Percentiles rank a stretch among this genome's conserved stretches.
Evolutionary conservation across 345 rosid species (phyloP).

Genomic region (Cardiospermum halicacabum): DNA sequence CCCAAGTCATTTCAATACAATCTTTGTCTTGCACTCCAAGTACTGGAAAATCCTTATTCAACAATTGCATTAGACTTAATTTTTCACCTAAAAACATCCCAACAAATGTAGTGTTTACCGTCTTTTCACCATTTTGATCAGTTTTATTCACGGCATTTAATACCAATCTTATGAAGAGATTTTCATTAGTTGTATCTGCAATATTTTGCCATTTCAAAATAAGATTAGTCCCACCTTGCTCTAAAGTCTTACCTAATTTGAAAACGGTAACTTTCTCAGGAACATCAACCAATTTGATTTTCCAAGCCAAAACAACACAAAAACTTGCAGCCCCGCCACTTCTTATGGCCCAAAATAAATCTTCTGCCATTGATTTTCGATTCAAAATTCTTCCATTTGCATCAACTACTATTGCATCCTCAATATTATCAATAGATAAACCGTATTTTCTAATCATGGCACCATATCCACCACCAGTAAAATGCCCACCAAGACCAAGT

Average conservation of each 20-base stretch:
- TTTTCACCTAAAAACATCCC: constrained; percentile 37
- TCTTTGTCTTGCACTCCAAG: constrained; percentile 28
- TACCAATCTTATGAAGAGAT: constrained; percentile 33
- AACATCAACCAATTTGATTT: constrained; percentile 48
- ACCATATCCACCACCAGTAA: constrained; percentile 68
- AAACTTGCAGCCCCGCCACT: constrained; percentile 77
- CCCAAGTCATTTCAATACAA: constrained; percentile 48
- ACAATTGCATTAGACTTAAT: constrained; percentile 15
- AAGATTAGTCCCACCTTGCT: constrained; percentile 43
- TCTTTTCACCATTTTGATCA: too few species aligned
- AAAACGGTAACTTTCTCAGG: constrained; percentile 54
- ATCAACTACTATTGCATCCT: constrained; percentile 52
- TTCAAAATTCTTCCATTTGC: constrained; percentile 50
- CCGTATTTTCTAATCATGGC: constrained; percentile 63
- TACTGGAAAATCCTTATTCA: constrained; percentile 28
- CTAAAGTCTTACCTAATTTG: constrained; percentile 28
- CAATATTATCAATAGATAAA: constrained; percentile 42
- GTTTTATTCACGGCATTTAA: too few species aligned
- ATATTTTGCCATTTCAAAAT: constrained; percentile 42
- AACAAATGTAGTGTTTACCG: constrained; percentile 20
- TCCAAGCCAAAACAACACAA: constrained; percentile 51
- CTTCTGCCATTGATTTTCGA: constrained; percentile 66
- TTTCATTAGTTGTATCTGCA: constrained; percentile 33
- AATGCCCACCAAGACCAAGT: constrained; percentile 70
- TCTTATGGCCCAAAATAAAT: constrained; percentile 63